Conservation (phyloP, 2,329 filamentous ascomycete species). For the Nectriaceae sp. region DNA sequence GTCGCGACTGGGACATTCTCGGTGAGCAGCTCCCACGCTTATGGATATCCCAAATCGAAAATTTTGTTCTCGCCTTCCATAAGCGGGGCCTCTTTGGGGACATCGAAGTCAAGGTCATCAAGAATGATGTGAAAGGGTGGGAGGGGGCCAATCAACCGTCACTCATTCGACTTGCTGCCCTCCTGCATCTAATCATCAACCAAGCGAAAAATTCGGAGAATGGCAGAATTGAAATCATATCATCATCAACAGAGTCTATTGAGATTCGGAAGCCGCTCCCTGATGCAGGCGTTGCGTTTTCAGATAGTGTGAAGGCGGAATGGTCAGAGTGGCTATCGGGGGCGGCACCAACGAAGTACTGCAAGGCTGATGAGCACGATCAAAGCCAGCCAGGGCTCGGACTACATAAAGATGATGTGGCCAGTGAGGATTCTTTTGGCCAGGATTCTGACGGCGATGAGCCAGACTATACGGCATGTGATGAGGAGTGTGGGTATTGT, state of each 20-base stretch:
- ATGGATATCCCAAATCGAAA: slow-evolving; percentile 42
- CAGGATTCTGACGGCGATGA: slow-evolving; percentile 10
- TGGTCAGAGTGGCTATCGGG: slow-evolving; percentile 28
- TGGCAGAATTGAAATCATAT: slow-evolving; percentile 27
- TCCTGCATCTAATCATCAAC: slow-evolving; percentile 23
- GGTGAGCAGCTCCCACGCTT: slow-evolving; percentile 42
- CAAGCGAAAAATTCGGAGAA: slow-evolving; percentile 7
- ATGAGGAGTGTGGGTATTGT: slow-evolving; percentile 32
- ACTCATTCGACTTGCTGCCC: slow-evolving; percentile 31
- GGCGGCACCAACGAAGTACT: not conserved
- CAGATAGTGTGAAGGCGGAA: slow-evolving; percentile 17
- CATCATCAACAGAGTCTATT: slow-evolving; percentile 9
- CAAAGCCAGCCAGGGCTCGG: not conserved
- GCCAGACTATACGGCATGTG: slow-evolving; percentile 28
- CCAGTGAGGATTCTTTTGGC: not conserved
- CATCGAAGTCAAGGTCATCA: slow-evolving; percentile 35
- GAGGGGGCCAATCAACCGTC: slow-evolving; percentile 33
- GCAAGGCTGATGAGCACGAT: not conserved
- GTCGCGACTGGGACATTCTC: slow-evolving; percentile 25
- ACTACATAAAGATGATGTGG: not conserved
- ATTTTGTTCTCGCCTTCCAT: slow-evolving; percentile 45
- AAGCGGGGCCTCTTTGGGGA: slow-evolving; percentile 37
- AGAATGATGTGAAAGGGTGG: slow-evolving; percentile 36
- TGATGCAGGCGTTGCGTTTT: slow-evolving; percentile 24
- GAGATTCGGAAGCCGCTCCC: slow-evolving; percentile 28